Percentiles rank a stretch among this genome's conserved stretches.
phyloP scores from a whole-genome alignment of 345 rosid species.

The Gynandropsis gynandra region DNA sequence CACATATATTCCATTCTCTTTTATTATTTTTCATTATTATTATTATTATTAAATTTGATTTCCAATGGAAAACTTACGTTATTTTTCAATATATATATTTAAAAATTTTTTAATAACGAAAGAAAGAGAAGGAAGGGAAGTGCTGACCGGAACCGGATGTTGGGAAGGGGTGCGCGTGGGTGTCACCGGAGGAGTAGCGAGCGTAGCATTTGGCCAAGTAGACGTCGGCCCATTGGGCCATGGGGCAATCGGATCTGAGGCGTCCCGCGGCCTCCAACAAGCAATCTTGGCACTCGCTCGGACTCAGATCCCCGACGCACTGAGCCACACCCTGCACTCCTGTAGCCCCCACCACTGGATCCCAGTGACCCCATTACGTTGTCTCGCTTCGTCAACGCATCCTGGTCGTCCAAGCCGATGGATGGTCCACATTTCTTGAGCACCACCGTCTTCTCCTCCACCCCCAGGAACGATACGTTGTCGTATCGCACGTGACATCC shows the following conservation, averaged over 20 bases:
- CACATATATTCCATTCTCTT: background rate
- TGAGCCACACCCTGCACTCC: conserved; percentile 67
- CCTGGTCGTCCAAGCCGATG: conserved; percentile 32
- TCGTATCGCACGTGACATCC: conserved; percentile 71
- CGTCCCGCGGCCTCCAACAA: conserved; percentile 56
- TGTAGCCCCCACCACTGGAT: conserved; percentile 21
- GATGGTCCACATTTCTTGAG: conserved; percentile 60
- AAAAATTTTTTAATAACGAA: too few species aligned
- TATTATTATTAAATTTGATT: too few species aligned
- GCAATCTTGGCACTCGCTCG: conserved; percentile 67
- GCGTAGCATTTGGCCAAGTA: conserved; percentile 76
- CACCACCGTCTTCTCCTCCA: conserved; percentile 64
- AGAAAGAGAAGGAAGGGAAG: background rate
- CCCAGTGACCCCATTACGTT: conserved; percentile 22
- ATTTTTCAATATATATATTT: too few species aligned
- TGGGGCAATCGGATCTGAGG: conserved; percentile 57
- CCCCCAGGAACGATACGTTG: conserved; percentile 56
- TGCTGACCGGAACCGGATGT: too few species aligned
- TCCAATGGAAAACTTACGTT: too few species aligned
- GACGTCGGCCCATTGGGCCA: conserved; percentile 52
- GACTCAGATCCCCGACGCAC: conserved; percentile 59
- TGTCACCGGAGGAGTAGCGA: conserved; percentile 40
- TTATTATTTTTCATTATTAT: too few species aligned
- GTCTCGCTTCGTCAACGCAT: conserved; percentile 20
- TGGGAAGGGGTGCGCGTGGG: conserved; percentile 34